These are phyloP conservation scores for Chamaecrista fasciculata DNA, from an alignment of 306 rosid species.

Conservation along the genomic window DNA sequence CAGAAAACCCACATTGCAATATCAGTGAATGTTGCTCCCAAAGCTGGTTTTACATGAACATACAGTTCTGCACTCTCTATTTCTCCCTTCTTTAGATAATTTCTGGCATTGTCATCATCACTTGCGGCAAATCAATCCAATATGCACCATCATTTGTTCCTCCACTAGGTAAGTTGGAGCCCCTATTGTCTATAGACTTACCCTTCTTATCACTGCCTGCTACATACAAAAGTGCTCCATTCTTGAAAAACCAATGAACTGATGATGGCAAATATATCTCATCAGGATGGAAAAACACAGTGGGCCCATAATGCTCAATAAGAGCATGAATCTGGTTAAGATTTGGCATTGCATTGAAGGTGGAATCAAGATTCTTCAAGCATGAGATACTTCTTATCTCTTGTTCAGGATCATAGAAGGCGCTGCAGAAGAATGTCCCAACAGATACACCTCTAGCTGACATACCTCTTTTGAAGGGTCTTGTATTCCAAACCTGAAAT, in stretches of 20 bases:
- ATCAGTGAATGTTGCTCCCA: conserved; percentile 79
- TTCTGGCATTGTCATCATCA: conserved; percentile 40
- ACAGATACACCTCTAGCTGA: conserved; percentile 60
- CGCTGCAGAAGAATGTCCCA: conserved; percentile 75
- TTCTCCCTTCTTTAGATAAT: conserved; percentile 48
- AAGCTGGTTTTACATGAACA: conserved; percentile 79
- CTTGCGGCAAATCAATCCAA: conserved; percentile 78
- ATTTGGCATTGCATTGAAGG: conserved; percentile 54
- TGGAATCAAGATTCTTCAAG: conserved; percentile 45
- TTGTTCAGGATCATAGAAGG: conserved; percentile 40
- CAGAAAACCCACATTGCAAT: conserved; percentile 81
- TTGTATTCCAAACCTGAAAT: conserved; percentile 64
- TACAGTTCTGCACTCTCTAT: conserved; percentile 65
- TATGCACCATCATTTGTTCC: conserved; percentile 56
- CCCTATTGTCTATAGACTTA: conserved; percentile 44
- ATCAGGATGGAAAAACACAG: conserved; percentile 64
- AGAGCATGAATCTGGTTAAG: conserved; percentile 48
- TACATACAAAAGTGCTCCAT: conserved; percentile 50
- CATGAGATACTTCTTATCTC: conserved; percentile 38
- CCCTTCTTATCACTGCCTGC: conserved; percentile 38
- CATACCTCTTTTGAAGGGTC: conserved; percentile 75
- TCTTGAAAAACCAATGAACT: conserved; percentile 61
- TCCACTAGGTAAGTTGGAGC: conserved; percentile 63
- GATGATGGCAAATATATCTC: conserved; percentile 62
- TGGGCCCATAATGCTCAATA: conserved; percentile 43